Conservation (phyloP, 2,329 filamentous ascomycete species). For the Pestalotiopsis sp. region DNA sequence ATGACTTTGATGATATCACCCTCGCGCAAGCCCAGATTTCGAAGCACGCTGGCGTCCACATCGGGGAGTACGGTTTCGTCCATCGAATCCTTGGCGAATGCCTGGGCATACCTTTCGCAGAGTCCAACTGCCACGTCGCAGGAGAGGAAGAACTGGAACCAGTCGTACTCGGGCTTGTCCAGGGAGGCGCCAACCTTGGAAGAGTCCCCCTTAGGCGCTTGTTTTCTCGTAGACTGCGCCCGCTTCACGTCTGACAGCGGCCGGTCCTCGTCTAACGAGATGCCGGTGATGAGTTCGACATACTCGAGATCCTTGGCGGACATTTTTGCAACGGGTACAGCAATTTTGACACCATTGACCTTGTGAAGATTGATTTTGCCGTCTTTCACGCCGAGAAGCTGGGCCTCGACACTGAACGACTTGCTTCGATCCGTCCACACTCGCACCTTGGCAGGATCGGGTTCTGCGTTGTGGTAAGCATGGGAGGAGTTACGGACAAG, state of each 20-base stretch:
- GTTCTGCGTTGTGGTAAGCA: constrained; percentile 56
- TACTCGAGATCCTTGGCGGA: constrained; percentile 93
- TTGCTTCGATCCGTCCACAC: constrained; percentile 95
- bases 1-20: constrained; percentile 96
- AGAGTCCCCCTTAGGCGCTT: constrained; percentile 28
- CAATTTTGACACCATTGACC: constrained; percentile 97
- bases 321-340: constrained; percentile 95
- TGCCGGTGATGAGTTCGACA: constrained; percentile 84
- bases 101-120: constrained; percentile 91
- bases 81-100: constrained; percentile 91
- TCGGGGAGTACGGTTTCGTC: constrained; percentile 91
- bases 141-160: constrained; percentile 97
- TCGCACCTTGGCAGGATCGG: constrained; percentile 79
- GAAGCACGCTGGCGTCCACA: constrained; percentile 79
- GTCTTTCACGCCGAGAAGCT: constrained; percentile 92
- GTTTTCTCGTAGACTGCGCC: constrained; percentile 40
- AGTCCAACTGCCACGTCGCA: constrained; percentile 91
- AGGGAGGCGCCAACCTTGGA: constrained; percentile 62
- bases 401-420: constrained; percentile 95
- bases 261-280: constrained; percentile 92
- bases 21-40: constrained; percentile 90
- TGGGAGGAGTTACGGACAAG: too few species aligned
- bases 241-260: constrained; percentile 83
- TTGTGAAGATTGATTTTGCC: constrained; percentile 98
- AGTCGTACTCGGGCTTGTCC: constrained; percentile 83